Base-by-base conservation (phyloP, 2,329 filamentous ascomycete genomes). In the Pseudocercospora crystallina region DNA sequence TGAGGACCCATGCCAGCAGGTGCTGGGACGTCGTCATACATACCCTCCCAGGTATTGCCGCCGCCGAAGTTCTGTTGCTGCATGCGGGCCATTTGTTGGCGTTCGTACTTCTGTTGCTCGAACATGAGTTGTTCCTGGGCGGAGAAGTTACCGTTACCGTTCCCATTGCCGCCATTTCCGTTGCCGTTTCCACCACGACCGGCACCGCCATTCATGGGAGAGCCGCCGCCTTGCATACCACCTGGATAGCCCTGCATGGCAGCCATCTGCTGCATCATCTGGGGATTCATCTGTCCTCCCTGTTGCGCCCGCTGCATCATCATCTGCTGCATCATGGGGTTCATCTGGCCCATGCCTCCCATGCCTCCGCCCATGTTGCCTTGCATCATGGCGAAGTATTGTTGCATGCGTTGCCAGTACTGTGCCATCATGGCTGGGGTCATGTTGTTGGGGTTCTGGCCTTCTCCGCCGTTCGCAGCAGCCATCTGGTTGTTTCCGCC, bases 391-490 rank as follows among this genome's bases (percentile, higher is more conserved):
- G 86, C 80, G 71, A 96, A 95, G 73, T 95, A 96, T 69, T 96
- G 89, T 72, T 99, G 94, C 92, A 99, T 97, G 41, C 91, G 84
- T 70, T 96, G 90, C 84, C 94, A 95, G 74, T 97, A 96, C 70
- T 96, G 91, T 2, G 94, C 94, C 90, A 97, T 96, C 77, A 95
- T 86, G 65, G 96, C 90, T 0, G 92, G 92, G 14, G 89, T 95
- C 88, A 97, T 95, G 56, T 87, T 86, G 55, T 81, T 77, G 20
- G 66, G 63, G 29, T 58, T 58, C 34, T 38, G 32, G 17, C 35
- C 51, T 37, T 50, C 47, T 11, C 48, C 54, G 39, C 48, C 57
- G 29, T 15, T 62, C 61, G 39, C 58, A 48, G 49, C 54, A 39
- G 53, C 44, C 57, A 62, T 63, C 47, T 65, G 59, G 32, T 61